Percentiles rank a stretch among this genome's conserved stretches.
phyloP scores from a whole-genome alignment of 225 moss, liverwort and hornwort species.

The Antitrichia curtipendula region DNA sequence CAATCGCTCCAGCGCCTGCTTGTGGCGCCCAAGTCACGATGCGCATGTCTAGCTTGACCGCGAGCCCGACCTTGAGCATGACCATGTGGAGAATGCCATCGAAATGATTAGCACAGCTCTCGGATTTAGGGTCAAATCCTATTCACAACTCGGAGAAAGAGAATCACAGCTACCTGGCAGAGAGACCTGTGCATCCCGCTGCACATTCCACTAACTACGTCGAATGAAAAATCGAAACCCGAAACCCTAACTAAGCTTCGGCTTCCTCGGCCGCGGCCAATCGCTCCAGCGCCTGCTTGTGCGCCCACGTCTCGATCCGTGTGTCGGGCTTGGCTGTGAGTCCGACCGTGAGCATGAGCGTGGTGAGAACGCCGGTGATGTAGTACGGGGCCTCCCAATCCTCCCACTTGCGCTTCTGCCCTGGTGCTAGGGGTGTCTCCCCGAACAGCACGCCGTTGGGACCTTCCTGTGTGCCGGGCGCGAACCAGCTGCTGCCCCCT shows the following conservation, averaged over 20 bases:
- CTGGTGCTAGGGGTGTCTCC: constrained; percentile 60
- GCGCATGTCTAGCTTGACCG: constrained; percentile 44
- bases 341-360: constrained; percentile 54
- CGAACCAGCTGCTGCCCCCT: constrained; percentile 56
- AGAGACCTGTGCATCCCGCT: neutral
- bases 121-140: too few species aligned
- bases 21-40: constrained; percentile 60
- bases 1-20: constrained; percentile 52
- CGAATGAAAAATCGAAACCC: neutral
- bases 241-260: neutral
- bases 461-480: constrained; percentile 54
- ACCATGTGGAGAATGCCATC: constrained; percentile 25
- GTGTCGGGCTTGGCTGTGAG: constrained; percentile 68
- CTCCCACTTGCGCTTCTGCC: constrained; percentile 64
- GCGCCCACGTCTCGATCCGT: constrained; percentile 69
- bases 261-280: constrained; percentile 16
- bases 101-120: neutral
- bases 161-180: neutral
- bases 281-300: constrained; percentile 61
- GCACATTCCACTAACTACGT: neutral
- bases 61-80: constrained; percentile 38
- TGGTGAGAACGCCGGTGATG: constrained; percentile 33
- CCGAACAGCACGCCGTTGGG: constrained; percentile 53
- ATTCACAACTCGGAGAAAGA: neutral
- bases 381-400: constrained; percentile 84